phyloP scores from a whole-genome alignment of 345 rosid species.

The Lagerstroemia speciosa region DNA sequence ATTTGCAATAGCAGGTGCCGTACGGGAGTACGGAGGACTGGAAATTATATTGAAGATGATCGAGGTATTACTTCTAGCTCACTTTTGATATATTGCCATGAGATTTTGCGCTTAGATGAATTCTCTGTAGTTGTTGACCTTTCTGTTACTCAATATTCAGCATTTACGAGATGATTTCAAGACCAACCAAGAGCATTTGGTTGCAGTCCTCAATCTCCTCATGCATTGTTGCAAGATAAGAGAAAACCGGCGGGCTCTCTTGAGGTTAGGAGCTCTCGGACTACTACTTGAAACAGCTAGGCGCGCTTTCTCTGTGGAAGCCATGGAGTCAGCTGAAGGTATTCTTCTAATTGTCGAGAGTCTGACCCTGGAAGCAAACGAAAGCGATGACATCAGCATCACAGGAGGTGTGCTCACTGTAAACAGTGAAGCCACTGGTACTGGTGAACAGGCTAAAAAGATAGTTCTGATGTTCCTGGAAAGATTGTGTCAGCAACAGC shows the following conservation, averaged over 20 bases:
- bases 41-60: slow-evolving; percentile 84
- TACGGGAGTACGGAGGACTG: slow-evolving; percentile 83
- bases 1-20: slow-evolving; percentile 98
- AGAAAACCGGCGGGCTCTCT: slow-evolving; percentile 79
- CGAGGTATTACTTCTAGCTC: slow-evolving; percentile 38
- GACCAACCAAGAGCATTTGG: slow-evolving; percentile 87
- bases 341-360: slow-evolving; percentile 96
- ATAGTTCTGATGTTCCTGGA: slow-evolving; percentile 95
- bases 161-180: slow-evolving; percentile 75
- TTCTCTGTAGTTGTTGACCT: background rate
- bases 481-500: slow-evolving; percentile 86
- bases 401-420: slow-evolving; percentile 72
- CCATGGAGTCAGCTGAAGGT: slow-evolving; percentile 99
- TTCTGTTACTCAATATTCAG: slow-evolving; percentile 31
- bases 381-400: slow-evolving; percentile 71
- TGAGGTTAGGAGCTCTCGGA: slow-evolving; percentile 82
- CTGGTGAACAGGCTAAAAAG: slow-evolving; percentile 91
- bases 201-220: slow-evolving; percentile 87
- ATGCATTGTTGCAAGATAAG: slow-evolving; percentile 96
- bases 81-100: background rate
- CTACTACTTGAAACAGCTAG: slow-evolving; percentile 97
- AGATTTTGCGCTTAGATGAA: background rate
- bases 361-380: slow-evolving; percentile 91
- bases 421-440: slow-evolving; percentile 75
- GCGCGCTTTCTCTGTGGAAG: slow-evolving; percentile 93